Base-by-base conservation (phyloP, 2,329 filamentous ascomycete genomes). In the Cladobotryum protrusum region DNA sequence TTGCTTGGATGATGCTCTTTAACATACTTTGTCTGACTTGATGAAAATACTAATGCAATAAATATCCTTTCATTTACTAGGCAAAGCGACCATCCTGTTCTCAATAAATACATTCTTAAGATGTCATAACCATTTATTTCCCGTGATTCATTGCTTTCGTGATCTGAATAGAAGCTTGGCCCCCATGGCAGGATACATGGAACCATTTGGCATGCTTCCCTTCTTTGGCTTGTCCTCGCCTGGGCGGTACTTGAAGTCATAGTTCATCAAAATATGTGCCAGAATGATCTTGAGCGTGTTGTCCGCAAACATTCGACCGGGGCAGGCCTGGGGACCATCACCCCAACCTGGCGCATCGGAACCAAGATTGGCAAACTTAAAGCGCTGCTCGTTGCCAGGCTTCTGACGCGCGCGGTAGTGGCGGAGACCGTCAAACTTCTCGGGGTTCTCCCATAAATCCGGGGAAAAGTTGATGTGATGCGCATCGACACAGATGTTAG, bases 261-360 rank as follows among this genome's bases (percentile, higher is more conserved):
- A 63, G n/a, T 60, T 57, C 35, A 54, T 34, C 14, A 62, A 18
- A 12, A 61, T 19, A 18, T 62, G 49, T 11, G 55, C 46, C 13
- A 63, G 37, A 12, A 56, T 17, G 11, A 62, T 52, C 49, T 63
- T 63, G 35, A 62, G 47, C 0, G 59, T 57, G 32, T 56, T 62
- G 1, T 20, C 45, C 5, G 61, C 61, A 49, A 60, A 62, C 6
- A 54, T 34, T 3, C 61, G 43, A 2, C 57, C 57, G 0, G 57
- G 58, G 43, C 61, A 63, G 2, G 56, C 61, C 42, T 63, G 61
- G 3, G 54, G 39, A 9, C 60, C 61, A 34, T 57, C 58, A 1
- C 61, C 61, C 59, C 58, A 63, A 14, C 47, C 49, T 1, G 57
- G 56, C 8, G 35, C 40, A 11, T 61, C 57, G 1, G 54, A 37